These are phyloP conservation scores for Bonia amplexicaulis DNA, from an alignment of 176 grass and related monocot genomes.

Conservation along the genomic window DNA sequence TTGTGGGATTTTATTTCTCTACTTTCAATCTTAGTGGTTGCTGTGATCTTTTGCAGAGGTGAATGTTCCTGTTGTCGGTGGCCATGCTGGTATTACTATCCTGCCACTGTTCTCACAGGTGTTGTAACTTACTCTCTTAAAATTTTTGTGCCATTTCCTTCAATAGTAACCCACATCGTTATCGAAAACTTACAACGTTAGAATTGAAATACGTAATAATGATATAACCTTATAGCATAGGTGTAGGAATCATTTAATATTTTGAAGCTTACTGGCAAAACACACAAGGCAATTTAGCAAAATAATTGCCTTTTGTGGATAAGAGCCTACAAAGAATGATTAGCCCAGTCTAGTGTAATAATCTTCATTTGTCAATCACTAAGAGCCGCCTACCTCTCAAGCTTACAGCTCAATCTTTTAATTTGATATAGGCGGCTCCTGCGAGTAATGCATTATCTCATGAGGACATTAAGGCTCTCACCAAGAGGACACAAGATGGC, in stretches of 20 bases:
- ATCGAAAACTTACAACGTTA: background rate
- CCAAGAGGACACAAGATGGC: constrained; percentile 96
- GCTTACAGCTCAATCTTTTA: background rate
- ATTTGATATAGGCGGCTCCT: constrained; percentile 59
- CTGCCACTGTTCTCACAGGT: constrained; percentile 92
- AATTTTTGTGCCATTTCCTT: background rate
- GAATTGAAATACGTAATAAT: background rate
- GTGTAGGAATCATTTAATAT: background rate
- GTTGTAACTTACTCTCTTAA: background rate
- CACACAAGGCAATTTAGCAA: background rate
- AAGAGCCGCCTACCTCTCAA: background rate
- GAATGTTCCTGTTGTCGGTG: constrained; percentile 81
- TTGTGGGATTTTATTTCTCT: background rate
- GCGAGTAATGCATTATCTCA: constrained; percentile 57
- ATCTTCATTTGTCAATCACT: background rate
- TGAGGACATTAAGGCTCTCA: constrained; percentile 75
- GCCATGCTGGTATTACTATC: constrained; percentile 86
- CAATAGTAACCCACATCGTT: background rate
- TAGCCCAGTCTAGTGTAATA: background rate
- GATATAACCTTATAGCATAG: background rate
- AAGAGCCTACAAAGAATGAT: background rate
- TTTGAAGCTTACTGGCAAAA: background rate
- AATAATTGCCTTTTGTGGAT: background rate
- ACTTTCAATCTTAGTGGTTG: background rate
- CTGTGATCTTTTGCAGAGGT: constrained; percentile 45